Percentiles rank a stretch among this genome's conserved stretches.
phyloP scores from a whole-genome alignment of 2,329 filamentous ascomycete genomes.

The Cladobotryum protrusum region DNA sequence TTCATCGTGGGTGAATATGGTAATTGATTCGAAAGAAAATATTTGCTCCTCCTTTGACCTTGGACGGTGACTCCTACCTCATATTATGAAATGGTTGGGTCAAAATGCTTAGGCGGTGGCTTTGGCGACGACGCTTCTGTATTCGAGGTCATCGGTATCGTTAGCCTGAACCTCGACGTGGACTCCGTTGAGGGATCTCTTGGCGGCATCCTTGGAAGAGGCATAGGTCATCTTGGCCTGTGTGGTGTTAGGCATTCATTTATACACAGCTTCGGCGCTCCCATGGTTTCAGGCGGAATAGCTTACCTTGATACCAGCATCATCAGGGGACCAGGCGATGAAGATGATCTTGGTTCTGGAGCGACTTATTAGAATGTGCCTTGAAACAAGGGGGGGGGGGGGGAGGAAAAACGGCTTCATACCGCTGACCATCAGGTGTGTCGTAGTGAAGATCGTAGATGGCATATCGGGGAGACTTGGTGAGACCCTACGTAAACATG shows the following conservation, averaged over 20 bases:
- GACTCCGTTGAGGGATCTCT: slow-evolving; percentile 70
- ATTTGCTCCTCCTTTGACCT: background rate
- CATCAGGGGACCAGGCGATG: slow-evolving; percentile 75
- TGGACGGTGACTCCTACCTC: background rate
- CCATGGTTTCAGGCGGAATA: background rate
- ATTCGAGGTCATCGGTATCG: slow-evolving; percentile 76
- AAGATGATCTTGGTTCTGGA: slow-evolving; percentile 70
- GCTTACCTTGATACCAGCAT: slow-evolving; percentile 70
- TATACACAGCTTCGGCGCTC: background rate
- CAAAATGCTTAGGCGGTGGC: slow-evolving; percentile 7
- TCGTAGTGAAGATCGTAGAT: slow-evolving; percentile 81
- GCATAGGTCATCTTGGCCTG: slow-evolving; percentile 88
- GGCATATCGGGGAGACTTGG: slow-evolving; percentile 71
- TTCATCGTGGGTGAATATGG: slow-evolving; percentile 3
- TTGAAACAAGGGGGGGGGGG: no score
- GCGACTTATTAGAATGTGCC: background rate
- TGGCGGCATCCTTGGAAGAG: slow-evolving; percentile 80
- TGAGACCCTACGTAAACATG: background rate
- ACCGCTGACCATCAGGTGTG: slow-evolving; percentile 64
- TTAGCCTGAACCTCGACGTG: slow-evolving; percentile 77
- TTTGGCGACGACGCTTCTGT: slow-evolving; percentile 50
- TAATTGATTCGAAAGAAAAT: slow-evolving; percentile 2
- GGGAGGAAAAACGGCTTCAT: slow-evolving; percentile 19
- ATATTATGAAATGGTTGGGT: slow-evolving; percentile 8
- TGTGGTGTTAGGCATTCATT: slow-evolving; percentile 6